Base-by-base conservation (phyloP, 176 grass and related monocot species). In the Alloteropsis semialata region DNA sequence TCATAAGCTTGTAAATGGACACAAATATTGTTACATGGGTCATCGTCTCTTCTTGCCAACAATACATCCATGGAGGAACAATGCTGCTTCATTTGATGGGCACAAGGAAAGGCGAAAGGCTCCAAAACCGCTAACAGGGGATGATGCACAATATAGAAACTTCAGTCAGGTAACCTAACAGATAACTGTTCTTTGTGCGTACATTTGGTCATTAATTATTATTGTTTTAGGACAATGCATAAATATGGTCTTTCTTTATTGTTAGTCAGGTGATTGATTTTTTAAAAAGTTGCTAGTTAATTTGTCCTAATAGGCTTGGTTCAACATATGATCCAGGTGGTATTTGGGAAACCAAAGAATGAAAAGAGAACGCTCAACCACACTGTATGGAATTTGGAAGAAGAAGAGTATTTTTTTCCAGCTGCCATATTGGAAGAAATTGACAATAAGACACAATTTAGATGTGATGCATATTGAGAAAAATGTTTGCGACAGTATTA, bases 331-430 rank as follows among this genome's bases (percentile, higher is more conserved):
- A 22, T 66, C 12, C 9, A 66, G 4, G 64, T 66, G 8, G 18
- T 11, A 22, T 66, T 66, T 22, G 34, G 34, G 36, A 66, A 66
- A 21, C n/a, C n/a, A 13, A 2, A n/a, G 14, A 25, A 44, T 43
- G 66, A 69, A 45, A 6, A 69, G 39, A 27, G 44, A 69, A 44
- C 11, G 66, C 11, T 44, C 66, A 10, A 69, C 3, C n/a, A 69
- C 66, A 69, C 0, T 69, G n/a, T 38, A 75, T 56, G 72, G 72
- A 15, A 24, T 56, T 74, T 74, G 72, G 49, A 75, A 75, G 33
- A 75, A 75, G 22, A 75, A 56, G 12, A 75, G 73, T 41, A 25
- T 57, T 39, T 76, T 57, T 41, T 76, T 41, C 5, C n/a, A 57
- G 7, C 73, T 76, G 1, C 73, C 73, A 1, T 76, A 58, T 76